Base-by-base conservation (phyloP, 805 yeast species). In the Teunomyces pallodes region DNA sequence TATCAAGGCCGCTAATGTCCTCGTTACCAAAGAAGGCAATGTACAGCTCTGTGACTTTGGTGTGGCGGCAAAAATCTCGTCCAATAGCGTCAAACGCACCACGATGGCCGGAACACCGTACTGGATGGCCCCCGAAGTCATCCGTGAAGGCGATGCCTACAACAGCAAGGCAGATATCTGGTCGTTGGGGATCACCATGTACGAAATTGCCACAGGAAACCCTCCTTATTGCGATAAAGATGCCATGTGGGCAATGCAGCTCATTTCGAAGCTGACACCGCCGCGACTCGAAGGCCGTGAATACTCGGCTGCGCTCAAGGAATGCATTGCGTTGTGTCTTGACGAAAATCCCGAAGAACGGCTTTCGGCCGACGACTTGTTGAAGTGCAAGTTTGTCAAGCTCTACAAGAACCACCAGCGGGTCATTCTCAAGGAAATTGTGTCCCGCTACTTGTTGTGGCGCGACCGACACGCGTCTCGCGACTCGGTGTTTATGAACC, bases 91-190 rank as follows among this genome's bases (percentile, higher is more conserved):
- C 41, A 89, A 90, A 62, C 76, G 99, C 57, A 87, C 92, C 31
- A 94, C 99, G 0, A 90, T 95, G 82, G 98, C 96, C 0, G 96
- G 96, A 6, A 87, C 96, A 0, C 95, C 95, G 0, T 94, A 90
- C 63, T 94, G 99, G 99, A 94, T 94, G 99, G 97, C 99, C 0
- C 99, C 99, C 0, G 99, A 92, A 65, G 99, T 92, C 29, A 92
- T 92, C 35, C 79, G 88, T 70, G 97, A 92, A 65, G 96, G 95
- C 36, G 87, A 86, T 12, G 79, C 85, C 7, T 87, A 94, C 73
- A 96, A 88, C 64, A 80, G 85, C 39, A 91, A 86, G 67, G 99
- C 96, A 0, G 99, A 94, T 66, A 88, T 94, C 6, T 94, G 99
- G 99, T 91, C 98, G 0, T 66, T 92, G 42, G 99, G 99, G 12